Evolutionary conservation across 805 yeast species (phyloP), one percentile per base, ranked within the genome.

Genomic region (Cyberlindnera lachancei): DNA sequence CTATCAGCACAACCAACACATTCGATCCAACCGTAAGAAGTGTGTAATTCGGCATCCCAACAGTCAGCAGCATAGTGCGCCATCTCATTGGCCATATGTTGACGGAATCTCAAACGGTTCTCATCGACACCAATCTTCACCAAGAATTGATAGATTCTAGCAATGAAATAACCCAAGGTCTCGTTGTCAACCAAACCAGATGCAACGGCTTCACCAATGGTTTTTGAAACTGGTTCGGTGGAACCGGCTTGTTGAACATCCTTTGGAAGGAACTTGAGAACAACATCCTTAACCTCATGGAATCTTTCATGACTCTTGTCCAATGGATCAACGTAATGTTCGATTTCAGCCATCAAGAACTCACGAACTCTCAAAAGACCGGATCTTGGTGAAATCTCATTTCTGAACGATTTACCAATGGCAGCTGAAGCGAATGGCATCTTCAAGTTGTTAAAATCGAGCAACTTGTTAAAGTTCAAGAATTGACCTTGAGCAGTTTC

Each of bases 391-490:
- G 96, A 86, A 53, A 92, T 92, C 68, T 92, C 99, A 63, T 92
- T 92, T 70, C 99, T 83, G 73, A 92, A 92, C 11, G 97, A 88
- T 64, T 92, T 92, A 57, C 99, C 99, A 54, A 92, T 86, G 23
- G 96, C 83, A 32, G 98, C 98, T 43, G 96, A 86, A n/a, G 99
- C 99, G 62, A 92, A 92, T 37, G 99, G 99, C 90, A 94, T 88
- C 61, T 79, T 83, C 61, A 81, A 78, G 66, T 92, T 92, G 75
- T 92, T 92, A 70, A 78, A 84, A 54, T 92, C 98, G 51, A 86
- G 74, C 53, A 92, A 71, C 64, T 90, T 94, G 68, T 76, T 75
- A 66, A 92, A 92, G 72, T 92, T 92, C 56, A 92, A 71, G 61
- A 92, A 92, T 67, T 92, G 98, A 55, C 99, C 99, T 70, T 92